phyloP scores from a whole-genome alignment of 2,329 filamentous ascomycete species.

The Penicillium sp. region DNA sequence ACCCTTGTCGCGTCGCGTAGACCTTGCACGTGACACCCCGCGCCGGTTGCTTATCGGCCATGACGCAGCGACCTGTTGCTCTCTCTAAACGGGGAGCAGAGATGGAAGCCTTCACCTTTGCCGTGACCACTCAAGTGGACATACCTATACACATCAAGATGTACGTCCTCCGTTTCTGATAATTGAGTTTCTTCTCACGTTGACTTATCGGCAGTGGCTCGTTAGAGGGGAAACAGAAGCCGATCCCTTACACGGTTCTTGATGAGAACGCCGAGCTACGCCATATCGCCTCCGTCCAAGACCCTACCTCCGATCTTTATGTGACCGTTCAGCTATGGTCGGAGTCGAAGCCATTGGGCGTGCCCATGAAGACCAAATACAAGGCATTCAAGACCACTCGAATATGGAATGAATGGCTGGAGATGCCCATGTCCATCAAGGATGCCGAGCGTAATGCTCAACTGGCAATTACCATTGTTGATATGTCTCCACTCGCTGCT shows the following conservation, averaged over 20 bases:
- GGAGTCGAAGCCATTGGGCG: slow-evolving; percentile 86
- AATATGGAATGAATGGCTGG: slow-evolving; percentile 94
- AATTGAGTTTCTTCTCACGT: neutral
- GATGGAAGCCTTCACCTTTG: slow-evolving; percentile 96
- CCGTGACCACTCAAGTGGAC: slow-evolving; percentile 73
- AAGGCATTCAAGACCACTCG: slow-evolving; percentile 67
- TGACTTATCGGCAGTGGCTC: slow-evolving; percentile 48
- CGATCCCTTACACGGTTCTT: slow-evolving; percentile 67
- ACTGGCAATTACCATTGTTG: slow-evolving; percentile 90
- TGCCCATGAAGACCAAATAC: slow-evolving; percentile 85
- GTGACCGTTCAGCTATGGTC: slow-evolving; percentile 90
- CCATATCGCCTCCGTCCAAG: slow-evolving; percentile 78
- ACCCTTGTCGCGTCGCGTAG: slow-evolving; percentile 8
- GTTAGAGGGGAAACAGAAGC: slow-evolving; percentile 68
- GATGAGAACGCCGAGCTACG: slow-evolving; percentile 69
- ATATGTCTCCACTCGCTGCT: slow-evolving; percentile 71
- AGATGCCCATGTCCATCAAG: slow-evolving; percentile 73
- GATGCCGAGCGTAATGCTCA: slow-evolving; percentile 72
- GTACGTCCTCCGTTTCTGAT: slow-evolving; percentile 36
- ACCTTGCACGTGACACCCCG: slow-evolving; percentile 10
- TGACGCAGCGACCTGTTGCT: slow-evolving; percentile 4
- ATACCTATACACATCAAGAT: slow-evolving; percentile 59
- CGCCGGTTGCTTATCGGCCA: slow-evolving; percentile 6
- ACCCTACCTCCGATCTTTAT: slow-evolving; percentile 77
- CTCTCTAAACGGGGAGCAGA: neutral